Evolutionary conservation across 1,284 basidiomycete genomes (phyloP), one percentile per base, ranked within the genome.

Genomic region (Ceratobasidium sp.): DNA sequence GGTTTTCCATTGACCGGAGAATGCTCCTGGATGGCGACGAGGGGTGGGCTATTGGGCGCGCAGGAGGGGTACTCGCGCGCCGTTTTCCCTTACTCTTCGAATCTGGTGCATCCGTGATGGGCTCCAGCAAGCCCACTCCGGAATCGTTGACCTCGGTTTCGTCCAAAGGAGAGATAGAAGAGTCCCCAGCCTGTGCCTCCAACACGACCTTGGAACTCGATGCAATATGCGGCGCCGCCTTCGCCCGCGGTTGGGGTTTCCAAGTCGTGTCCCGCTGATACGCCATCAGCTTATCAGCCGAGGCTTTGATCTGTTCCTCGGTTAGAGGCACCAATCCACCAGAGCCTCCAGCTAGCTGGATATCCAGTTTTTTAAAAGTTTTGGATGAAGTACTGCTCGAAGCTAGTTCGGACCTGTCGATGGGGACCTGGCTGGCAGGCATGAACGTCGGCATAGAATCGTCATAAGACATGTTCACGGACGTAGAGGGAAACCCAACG

Each of bases 181-280:
- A 22, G 8, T 46, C 46, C 15, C 29, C 29, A n/a, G 32, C 46
- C 32, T 52, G 61, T 54, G 59, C 13, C 13, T 44, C 22, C 7
- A 44, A 43, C 17, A 40, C 22, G 17, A 29, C n/a, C 11, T 29
- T 32, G 5, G 68, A 56, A 9, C 25, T 49, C 7, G 61, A 29
- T 7, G 11, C 57, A 6, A 61, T 32, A 25, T 46, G 70, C 52
- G 70, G 70, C 19, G 61, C n/a, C n/a, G 62, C 22, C 19, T 57
- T 49, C 32, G 49, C 37, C 32, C 71, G 71, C n/a, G 32, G 19
- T 43, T 74, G 71, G 19, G 71, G 71, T 64, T 65, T 74, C 71
- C 71, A 74, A 29, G 54, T 64, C 40, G 71, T 74, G 32, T 74
- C 71, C 51, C 62, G 59, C 29, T 74, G 71, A 32, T 74, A 74